Evolutionary conservation across 2,329 filamentous ascomycete genomes (phyloP).

Genomic region (Bipolaris oryzae): DNA sequence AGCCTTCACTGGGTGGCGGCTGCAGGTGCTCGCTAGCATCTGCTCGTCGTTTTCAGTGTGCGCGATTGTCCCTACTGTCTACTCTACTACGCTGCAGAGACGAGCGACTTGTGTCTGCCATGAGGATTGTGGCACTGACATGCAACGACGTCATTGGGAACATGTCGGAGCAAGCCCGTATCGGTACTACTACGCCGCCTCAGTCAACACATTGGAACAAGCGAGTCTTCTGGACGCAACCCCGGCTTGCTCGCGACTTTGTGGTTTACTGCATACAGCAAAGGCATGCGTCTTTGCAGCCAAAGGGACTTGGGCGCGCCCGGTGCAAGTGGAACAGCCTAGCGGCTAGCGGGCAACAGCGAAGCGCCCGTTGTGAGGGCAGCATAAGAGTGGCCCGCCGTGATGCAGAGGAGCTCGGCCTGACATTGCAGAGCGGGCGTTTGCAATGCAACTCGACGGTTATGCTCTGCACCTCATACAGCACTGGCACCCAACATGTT

Average conservation of each 20-base stretch:
- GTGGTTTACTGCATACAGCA: not conserved
- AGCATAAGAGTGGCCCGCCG: not conserved
- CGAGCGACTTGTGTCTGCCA: not conserved
- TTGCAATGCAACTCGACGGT: slow-evolving; percentile 1
- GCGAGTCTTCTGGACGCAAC: slow-evolving; percentile 9
- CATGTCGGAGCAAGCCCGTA: not conserved
- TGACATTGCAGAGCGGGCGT: not conserved
- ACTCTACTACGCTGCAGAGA: no score
- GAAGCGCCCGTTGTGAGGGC: not conserved
- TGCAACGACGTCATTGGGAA: slow-evolving; percentile 13
- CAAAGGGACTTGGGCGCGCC: not conserved
- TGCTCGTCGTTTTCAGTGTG: slow-evolving; percentile 3
- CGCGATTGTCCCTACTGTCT: not conserved
- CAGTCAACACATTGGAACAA: slow-evolving; percentile 1
- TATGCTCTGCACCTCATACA: not conserved
- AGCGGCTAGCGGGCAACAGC: not conserved
- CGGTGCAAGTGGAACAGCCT: not conserved
- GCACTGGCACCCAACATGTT: not conserved
- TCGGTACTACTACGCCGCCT: slow-evolving; percentile 3
- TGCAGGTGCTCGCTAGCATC: slow-evolving; percentile 9
- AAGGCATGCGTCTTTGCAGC: not conserved
- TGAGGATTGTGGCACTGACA: not conserved
- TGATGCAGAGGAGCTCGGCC: not conserved
- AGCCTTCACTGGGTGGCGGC: slow-evolving; percentile 9
- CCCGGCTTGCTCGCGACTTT: not conserved